A percentile compares a stretch with the other conserved stretches of the same genome.
Conservation (phyloP, 768 basidiomycete species). For the Boletus reticulatus region DNA sequence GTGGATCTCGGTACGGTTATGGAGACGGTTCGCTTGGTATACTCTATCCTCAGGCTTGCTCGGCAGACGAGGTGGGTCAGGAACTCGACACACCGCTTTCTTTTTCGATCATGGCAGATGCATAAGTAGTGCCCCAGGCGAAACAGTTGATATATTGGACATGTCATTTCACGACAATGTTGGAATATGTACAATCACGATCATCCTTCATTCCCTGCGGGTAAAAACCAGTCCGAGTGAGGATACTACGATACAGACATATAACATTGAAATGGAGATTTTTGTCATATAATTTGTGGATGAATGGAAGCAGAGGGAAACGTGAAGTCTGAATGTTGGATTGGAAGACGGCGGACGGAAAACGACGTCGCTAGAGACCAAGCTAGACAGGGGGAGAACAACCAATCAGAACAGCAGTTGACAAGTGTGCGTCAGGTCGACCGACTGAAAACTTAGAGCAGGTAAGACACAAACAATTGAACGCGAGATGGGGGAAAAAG, state of each 20-base stretch:
- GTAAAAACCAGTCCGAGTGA: slow-evolving; percentile 17
- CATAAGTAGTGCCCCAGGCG: not conserved
- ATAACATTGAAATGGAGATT: slow-evolving; percentile 22
- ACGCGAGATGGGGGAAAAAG: slow-evolving; percentile 8
- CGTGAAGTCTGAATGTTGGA: not conserved
- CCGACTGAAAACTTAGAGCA: slow-evolving; percentile 20
- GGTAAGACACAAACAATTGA: slow-evolving; percentile 20
- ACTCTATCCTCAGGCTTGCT: not conserved
- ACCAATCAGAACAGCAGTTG: slow-evolving; percentile 17
- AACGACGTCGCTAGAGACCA: too few species aligned
- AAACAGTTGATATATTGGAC: not conserved
- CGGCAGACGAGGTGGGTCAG: slow-evolving; percentile 5
- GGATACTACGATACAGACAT: slow-evolving; percentile 31
- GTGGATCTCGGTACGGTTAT: not conserved
- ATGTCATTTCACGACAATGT: slow-evolving; percentile 1
- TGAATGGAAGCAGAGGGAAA: slow-evolving; percentile 8
- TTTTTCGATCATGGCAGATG: slow-evolving; percentile 3
- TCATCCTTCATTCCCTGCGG: slow-evolving; percentile 27
- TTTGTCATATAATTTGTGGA: slow-evolving; percentile 25
- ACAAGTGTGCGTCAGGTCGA: slow-evolving; percentile 14
- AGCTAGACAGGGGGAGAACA: not conserved
- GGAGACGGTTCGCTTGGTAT: slow-evolving; percentile 2
- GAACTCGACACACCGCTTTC: slow-evolving; percentile 1
- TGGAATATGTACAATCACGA: slow-evolving; percentile 26
- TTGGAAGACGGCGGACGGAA: not conserved